Evolutionary conservation across 768 basidiomycete genomes (phyloP), one percentile per base, ranked within the genome.

Genomic region (Russula sp.): DNA sequence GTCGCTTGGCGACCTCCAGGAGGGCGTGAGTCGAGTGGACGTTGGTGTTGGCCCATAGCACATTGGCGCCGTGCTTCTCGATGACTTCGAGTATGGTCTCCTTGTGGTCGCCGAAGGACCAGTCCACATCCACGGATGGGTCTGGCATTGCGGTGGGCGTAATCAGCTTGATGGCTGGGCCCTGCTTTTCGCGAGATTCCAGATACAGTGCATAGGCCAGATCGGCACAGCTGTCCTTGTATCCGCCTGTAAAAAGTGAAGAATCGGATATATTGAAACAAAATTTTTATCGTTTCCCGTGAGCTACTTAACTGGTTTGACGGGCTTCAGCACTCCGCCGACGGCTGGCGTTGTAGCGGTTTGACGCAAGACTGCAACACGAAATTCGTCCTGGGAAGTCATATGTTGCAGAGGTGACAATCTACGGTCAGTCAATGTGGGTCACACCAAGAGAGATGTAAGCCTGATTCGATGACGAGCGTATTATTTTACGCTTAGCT

Each of bases 81-180:
- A 54, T 54, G 29, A 43, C 41, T 42, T 54, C 41, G 41, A 54
- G 53, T 54, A 54, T 54, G 41, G 53, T 54, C 53, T 54, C 53
- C 53, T 54, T 43, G 53, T 43, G 53, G 25, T 54, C 53, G 16
- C 53, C 53, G 5, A 54, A 54, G 41, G 53, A 54, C 53, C 53
- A 54, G 25, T 54, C 53, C 9, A 41, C 53, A 7, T 54, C 53
- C 39, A 54, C 53, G 29, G 25, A 54, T 16, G 39, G 53, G 16
- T 54, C 41, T 14, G 53, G 53, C 9, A 18, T 34, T 16, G 25
- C 5, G n/a, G 53, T 13, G 29, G 53, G 53, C 11, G 53, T 54
- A 11, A 54, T 42, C 18, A 54, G 11, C 29, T 54, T 54, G 53
- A 54, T 54, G 5, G 29, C 16, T 10, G 18, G 53, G 18, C 16